These are phyloP conservation scores for Arachis hypogaea DNA, from an alignment of 306 rosid genomes.

Conservation along the genomic window DNA sequence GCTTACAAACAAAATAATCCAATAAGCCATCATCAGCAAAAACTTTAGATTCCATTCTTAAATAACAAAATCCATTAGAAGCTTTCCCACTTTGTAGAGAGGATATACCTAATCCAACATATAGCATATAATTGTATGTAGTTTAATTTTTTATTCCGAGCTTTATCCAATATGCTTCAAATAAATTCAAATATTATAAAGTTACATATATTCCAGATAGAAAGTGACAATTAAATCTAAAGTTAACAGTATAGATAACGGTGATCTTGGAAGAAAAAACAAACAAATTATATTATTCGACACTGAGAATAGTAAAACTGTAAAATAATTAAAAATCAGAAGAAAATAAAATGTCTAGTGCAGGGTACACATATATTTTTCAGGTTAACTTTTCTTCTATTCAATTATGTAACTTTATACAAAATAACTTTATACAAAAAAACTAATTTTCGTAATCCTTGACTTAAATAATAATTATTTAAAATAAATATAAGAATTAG, in stretches of 20 bases:
- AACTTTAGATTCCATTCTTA: slow-evolving; percentile 10
- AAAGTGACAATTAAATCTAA: neutral
- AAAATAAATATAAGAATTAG: no score
- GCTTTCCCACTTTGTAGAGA: slow-evolving; percentile 25
- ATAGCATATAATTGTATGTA: neutral
- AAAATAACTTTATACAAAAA: no score
- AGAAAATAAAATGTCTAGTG: no score
- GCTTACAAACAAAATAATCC: neutral
- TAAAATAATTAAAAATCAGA: no score
- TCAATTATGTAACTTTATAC: no score
- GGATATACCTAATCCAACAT: slow-evolving; percentile 31
- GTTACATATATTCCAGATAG: neutral
- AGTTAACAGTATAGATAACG: neutral
- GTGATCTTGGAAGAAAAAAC: neutral
- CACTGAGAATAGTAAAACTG: no score
- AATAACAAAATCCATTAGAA: slow-evolving; percentile 19
- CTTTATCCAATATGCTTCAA: slow-evolving; percentile 28
- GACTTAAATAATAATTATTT: no score
- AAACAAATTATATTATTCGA: neutral
- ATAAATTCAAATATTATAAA: neutral
- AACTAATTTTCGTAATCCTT: no score
- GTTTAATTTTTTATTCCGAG: neutral
- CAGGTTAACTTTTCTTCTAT: no score
- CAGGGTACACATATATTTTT: no score
- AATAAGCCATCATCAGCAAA: slow-evolving; percentile 11